Percentiles rank a stretch among this genome's conserved stretches.
Conservation (phyloP, 78 protist genomes). For the Diacronema lutheri region DNA sequence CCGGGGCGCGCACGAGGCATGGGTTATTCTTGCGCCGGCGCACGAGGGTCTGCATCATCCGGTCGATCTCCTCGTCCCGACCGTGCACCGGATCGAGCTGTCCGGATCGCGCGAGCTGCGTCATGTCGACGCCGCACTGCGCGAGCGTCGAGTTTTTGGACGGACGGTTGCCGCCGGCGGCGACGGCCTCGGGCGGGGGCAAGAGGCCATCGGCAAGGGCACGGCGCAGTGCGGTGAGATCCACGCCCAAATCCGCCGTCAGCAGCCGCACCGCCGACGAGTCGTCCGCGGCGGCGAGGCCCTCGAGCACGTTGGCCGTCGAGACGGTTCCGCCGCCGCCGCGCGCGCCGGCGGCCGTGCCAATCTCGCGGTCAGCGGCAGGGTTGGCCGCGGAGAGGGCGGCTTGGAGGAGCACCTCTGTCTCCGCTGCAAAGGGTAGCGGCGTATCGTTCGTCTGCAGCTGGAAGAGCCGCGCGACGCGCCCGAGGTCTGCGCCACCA, state of each 20-base stretch:
- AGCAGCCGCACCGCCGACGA: neutral
- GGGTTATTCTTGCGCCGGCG: slow-evolving; percentile 71
- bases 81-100: slow-evolving; percentile 63
- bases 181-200: neutral
- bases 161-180: neutral
- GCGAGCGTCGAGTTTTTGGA: neutral
- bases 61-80: slow-evolving; percentile 56
- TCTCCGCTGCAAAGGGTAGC: neutral
- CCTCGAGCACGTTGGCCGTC: neutral
- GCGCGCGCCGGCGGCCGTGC: too few species aligned
- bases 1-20: slow-evolving; percentile 67
- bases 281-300: too few species aligned
- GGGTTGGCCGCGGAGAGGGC: neutral
- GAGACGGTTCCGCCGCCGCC: neutral
- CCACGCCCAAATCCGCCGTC: neutral
- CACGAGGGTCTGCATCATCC: slow-evolving; percentile 47
- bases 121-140: slow-evolving; percentile 18
- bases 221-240: neutral
- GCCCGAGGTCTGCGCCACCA: neutral
- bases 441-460: neutral
- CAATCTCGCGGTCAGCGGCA: too few species aligned
- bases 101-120: slow-evolving; percentile 26
- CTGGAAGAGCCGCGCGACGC: neutral
- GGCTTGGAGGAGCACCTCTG: neutral
- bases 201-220: neutral